Percentiles rank a stretch among this genome's conserved stretches.
These are phyloP conservation scores for Kwoniella dendrophila DNA, from an alignment of 768 basidiomycete species.

Conservation along the genomic window DNA sequence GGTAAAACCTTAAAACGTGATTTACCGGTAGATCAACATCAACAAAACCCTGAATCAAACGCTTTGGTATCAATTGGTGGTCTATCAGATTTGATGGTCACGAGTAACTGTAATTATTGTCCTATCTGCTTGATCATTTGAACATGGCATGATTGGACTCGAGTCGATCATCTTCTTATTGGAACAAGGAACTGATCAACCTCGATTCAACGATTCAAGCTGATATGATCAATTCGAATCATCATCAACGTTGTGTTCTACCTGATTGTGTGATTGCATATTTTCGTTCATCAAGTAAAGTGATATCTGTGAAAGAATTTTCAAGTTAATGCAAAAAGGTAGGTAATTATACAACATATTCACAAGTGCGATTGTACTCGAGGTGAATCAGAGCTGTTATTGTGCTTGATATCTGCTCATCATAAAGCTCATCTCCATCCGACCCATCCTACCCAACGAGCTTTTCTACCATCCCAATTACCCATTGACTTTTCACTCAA, in stretches of 20 bases:
- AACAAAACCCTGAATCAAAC: too few relatives aligned
- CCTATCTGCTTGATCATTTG: too few relatives aligned
- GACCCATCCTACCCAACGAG: constrained; percentile 49
- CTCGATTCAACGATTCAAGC: too few relatives aligned
- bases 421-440: constrained; percentile 39
- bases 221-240: too few relatives aligned
- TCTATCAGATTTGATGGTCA: too few relatives aligned
- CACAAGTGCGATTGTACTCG: not conserved
- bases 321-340: not conserved
- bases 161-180: too few relatives aligned
- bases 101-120: too few relatives aligned
- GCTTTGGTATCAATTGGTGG: too few relatives aligned
- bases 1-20: too few relatives aligned
- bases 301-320: not conserved
- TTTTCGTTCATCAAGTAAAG: not conserved
- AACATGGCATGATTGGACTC: too few relatives aligned
- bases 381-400: not conserved
- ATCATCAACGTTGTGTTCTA: not conserved
- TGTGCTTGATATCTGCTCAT: not conserved
- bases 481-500: constrained; percentile 39
- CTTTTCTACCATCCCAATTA: constrained; percentile 27
- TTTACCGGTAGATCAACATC: too few relatives aligned
- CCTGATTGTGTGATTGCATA: not conserved
- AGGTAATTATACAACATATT: not conserved
- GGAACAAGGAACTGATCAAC: too few relatives aligned